phyloP scores from a whole-genome alignment of 1,284 basidiomycete species.

The Earliella scabrosa region DNA sequence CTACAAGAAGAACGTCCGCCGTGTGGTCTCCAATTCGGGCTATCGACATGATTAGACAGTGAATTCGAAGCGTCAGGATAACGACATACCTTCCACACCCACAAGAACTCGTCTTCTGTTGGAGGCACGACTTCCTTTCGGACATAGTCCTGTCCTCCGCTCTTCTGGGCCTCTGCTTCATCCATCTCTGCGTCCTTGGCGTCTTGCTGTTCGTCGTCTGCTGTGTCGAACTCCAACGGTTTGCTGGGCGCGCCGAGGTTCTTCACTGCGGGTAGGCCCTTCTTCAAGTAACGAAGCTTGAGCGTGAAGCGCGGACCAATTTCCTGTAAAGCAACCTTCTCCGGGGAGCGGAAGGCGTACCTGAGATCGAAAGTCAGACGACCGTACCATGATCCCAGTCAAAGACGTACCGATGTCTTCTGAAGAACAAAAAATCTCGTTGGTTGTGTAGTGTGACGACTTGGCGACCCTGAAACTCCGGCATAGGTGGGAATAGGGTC shows the following conservation, averaged over 20 bases:
- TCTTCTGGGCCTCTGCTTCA: constrained; percentile 10
- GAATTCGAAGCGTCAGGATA: constrained; percentile 5
- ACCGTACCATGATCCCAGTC: too few species aligned
- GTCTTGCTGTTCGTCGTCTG: constrained; percentile 42
- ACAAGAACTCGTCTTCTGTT: constrained; percentile 72
- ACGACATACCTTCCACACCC: constrained; percentile 78
- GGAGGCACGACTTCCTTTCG: constrained; percentile 48
- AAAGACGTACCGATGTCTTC: constrained; percentile 88
- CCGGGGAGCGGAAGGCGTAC: constrained; percentile 90
- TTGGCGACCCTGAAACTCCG: constrained; percentile 96
- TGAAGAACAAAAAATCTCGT: constrained; percentile 97
- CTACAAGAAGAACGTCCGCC: constrained; percentile 81
- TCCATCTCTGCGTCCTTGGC: constrained; percentile 24
- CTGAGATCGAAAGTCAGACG: too few species aligned
- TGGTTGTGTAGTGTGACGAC: constrained; percentile 98
- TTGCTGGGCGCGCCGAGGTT: constrained; percentile 63
- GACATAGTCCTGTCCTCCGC: constrained; percentile 11
- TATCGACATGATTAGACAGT: constrained; percentile 41
- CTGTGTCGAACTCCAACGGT: constrained; percentile 66
- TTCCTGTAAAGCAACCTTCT: constrained; percentile 95
- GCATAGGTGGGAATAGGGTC: constrained; percentile 92
- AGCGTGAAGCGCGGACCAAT: constrained; percentile 98
- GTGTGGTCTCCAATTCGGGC: constrained; percentile 79
- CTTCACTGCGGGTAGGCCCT: constrained; percentile 84
- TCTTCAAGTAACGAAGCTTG: constrained; percentile 89